A percentile compares a stretch with the other conserved stretches of the same genome.
These are phyloP conservation scores for Oryza glaberrima DNA, from an alignment of 176 grass and related monocot genomes.

Conservation along the genomic window DNA sequence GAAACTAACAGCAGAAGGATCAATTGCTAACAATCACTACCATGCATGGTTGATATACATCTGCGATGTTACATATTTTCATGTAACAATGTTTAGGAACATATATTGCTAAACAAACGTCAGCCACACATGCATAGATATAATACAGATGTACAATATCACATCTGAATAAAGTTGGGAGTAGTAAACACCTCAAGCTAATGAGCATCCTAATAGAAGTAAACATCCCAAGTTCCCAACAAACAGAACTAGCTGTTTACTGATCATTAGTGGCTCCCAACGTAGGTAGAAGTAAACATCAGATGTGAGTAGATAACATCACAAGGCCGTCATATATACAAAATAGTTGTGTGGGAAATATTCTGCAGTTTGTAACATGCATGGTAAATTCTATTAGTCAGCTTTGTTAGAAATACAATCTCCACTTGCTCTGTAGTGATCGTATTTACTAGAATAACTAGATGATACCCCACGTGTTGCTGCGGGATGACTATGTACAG, in stretches of 20 bases:
- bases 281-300: neutral
- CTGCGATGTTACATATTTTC: neutral
- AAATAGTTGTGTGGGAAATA: constrained; percentile 9
- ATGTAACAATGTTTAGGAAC: neutral
- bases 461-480: too few species aligned
- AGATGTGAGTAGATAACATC: neutral
- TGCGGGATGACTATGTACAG: too few species aligned
- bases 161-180: neutral
- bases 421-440: neutral
- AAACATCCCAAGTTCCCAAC: neutral
- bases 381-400: neutral
- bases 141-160: neutral
- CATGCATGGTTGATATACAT: neutral
- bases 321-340: neutral
- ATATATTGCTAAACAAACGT: neutral
- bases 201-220: neutral
- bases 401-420: constrained; percentile 16
- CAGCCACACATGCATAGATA: neutral
- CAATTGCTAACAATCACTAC: neutral
- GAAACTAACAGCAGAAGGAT: constrained; percentile 8
- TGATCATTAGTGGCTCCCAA: neutral
- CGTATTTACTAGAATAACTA: constrained; percentile 24
- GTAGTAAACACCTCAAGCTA: neutral
- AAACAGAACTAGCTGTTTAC: neutral
- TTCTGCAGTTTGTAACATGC: neutral